A percentile compares a stretch with the other conserved stretches of the same genome.
Conservation (phyloP, 2,329 filamentous ascomycete genomes). For the Penicillium sp. region DNA sequence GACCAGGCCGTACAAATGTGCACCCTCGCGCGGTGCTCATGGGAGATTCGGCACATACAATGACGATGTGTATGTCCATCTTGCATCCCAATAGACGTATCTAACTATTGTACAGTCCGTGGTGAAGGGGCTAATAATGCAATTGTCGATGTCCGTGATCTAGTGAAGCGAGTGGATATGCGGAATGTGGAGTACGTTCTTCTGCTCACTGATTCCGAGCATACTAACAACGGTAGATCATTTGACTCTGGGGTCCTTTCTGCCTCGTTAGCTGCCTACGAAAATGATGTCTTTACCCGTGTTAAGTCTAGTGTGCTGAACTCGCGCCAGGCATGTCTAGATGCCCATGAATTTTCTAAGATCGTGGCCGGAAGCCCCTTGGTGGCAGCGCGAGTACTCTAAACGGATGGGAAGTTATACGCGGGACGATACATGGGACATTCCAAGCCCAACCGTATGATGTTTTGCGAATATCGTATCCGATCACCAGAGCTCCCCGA, state of each 20-base stretch:
- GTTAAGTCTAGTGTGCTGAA: constrained; percentile 47
- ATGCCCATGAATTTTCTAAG: constrained; percentile 50
- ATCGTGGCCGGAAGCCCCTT: constrained; percentile 40
- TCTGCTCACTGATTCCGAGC: neutral
- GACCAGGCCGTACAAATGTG: constrained; percentile 32
- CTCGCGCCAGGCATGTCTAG: constrained; percentile 51
- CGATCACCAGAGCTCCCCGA: no score
- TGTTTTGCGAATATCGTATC: no score
- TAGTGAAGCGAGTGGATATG: constrained; percentile 34
- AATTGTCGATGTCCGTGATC: constrained; percentile 49
- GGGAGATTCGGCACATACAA: constrained; percentile 54
- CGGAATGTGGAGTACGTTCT: constrained; percentile 5
- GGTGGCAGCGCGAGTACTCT: constrained; percentile 33
- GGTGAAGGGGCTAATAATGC: constrained; percentile 57
- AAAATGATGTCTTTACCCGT: constrained; percentile 43
- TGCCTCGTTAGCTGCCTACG: constrained; percentile 35
- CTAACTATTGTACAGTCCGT: constrained; percentile 41
- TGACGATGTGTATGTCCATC: constrained; percentile 54
- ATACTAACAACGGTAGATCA: constrained; percentile 4
- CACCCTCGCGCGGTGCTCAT: constrained; percentile 45
- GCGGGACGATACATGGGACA: no score
- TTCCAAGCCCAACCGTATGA: no score
- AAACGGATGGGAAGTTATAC: neutral
- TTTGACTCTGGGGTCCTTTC: constrained; percentile 6
- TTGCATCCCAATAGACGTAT: neutral